Base-by-base conservation (phyloP, 1,284 basidiomycete genomes). In the Pseudozyma hubeiensis region DNA sequence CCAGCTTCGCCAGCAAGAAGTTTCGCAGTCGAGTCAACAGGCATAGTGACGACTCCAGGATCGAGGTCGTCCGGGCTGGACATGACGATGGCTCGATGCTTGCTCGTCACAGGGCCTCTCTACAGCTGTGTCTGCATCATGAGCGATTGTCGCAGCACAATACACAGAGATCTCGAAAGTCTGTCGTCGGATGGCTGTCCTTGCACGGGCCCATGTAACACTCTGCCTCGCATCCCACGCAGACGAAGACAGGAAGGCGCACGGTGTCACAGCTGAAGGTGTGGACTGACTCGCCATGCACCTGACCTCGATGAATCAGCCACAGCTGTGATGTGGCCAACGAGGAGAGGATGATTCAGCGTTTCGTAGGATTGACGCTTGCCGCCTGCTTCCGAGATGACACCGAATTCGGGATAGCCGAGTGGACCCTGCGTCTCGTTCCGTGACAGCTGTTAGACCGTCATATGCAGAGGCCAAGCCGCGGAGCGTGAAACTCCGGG, bases 271-370 rank as follows among this genome's bases (percentile, higher is more conserved):
- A 24, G 24, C 24, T 24, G 24, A 24, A 24, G 24, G 24, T 24
- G 24, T 24, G 24, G 24, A 24, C 24, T 24, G 24, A 24, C 24
- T 24, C 24, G 24, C 24, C 24, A 24, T 24, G 24, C 24, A 24
- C 24, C 24, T 24, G 24, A 24, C 24, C 2, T 24, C 24, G 24
- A 24, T 60, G 57, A 65, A 47, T 60, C 64, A 65, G 48, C 64
- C 17, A 24, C 33, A 45, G 41, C 41, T 19, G 45, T 41, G 41
- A 34, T 31, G 39, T 33, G 14, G 61, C 17, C 16, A 41, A 11
- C 7, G 11, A 56, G 37, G n/a, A 56, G 53, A 57, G 40, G 64
- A 65, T 65, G 64, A 65, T 37, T 60, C 64, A 65, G 41, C 64
- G 14, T 65, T 29, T 43, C 41, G 41, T 37, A 37, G 14, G 24